Evolutionary conservation across 768 basidiomycete species (phyloP), one percentile per base, ranked within the genome.

Genomic region (Leccinum truebloodii): DNA sequence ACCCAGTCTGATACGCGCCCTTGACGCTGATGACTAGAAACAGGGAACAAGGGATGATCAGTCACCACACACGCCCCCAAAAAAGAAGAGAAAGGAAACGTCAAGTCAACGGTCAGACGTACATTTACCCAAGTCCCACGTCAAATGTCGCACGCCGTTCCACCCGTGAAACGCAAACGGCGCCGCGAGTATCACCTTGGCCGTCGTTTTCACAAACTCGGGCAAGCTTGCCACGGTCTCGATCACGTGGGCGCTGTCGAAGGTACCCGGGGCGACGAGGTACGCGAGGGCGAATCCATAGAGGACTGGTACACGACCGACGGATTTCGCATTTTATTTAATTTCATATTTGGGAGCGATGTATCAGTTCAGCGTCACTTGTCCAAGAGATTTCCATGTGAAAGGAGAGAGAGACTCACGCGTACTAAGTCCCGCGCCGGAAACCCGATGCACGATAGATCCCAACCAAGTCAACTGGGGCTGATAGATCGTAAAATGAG

Each of bases 401-500:
- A 44, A 44, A 16, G 39, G 39, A 3, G 39, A 44, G 41, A 9
- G 1, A 26, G 52, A 62, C 39, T 54, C 55, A 61, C 50, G 81
- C 54, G 81, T 86, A 61, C 90, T 89, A 53, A 99, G 83, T 10
- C 80, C 92, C 8, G 76, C 83, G 60, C 96, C 97, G 12, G 94
- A 90, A n/a, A 83, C 74, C 73, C 97, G 90, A 77, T 98, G 89
- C 44, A 83, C 86, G 68, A 96, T 94, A 18, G 94, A 97, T 5
- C 77, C 82, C 57, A 92, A 14, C 92, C 93, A 96, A 37, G 96
- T 98, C 52, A 98, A 76, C 77, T 98, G 93, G 2, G 90, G 91
- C 71, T 95, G 89, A 79, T 99, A 99, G 77, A 99, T 98, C 58
- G 94, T 94, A 72, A 94, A 90, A 75, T 98, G 95, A 9, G 97